Percentiles rank a stretch among this genome's conserved stretches.
phyloP scores from a whole-genome alignment of 176 grass and related monocot genomes.

The Tillandsia fasciculata region DNA sequence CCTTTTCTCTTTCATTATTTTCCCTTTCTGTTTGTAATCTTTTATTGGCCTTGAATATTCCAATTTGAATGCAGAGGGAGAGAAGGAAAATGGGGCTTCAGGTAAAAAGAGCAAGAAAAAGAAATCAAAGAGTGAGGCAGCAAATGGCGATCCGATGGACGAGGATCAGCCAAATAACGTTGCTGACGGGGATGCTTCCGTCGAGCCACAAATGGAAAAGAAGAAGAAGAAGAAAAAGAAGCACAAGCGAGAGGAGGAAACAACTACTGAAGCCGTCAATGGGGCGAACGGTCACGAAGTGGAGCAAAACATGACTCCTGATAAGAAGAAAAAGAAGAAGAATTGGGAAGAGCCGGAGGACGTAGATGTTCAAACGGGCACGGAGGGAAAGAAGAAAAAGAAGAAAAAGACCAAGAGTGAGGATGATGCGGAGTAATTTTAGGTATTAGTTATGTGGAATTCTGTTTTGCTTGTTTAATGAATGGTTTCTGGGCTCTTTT shows the following conservation, averaged over 20 bases:
- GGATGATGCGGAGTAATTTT: constrained; percentile 10
- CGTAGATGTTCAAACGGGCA: constrained; percentile 24
- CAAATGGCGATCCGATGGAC: constrained; percentile 42
- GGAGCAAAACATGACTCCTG: constrained; percentile 36
- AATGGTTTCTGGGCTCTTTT: too few relatives aligned
- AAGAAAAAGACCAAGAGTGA: constrained; percentile 26
- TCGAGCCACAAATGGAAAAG: constrained; percentile 46
- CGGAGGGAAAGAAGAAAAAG: constrained; percentile 51
- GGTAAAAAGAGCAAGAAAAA: constrained; percentile 63
- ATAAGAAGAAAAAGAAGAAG: constrained; percentile 58
- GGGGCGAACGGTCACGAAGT: constrained; percentile 22
- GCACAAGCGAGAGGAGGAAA: constrained; percentile 41
- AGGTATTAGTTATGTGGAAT: neutral
- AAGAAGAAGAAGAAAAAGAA: constrained; percentile 70
- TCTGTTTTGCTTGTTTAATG: too few relatives aligned
- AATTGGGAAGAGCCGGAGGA: constrained; percentile 22
- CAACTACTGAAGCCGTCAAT: neutral
- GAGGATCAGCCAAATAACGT: constrained; percentile 27
- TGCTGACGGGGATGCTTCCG: constrained; percentile 26
- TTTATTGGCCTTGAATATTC: neutral
- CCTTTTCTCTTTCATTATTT: neutral
- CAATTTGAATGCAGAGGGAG: constrained; percentile 7
- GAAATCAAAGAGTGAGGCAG: constrained; percentile 38
- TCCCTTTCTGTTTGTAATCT: neutral
- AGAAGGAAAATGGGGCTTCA: constrained; percentile 19